Base-by-base conservation (phyloP, 1,284 basidiomycete genomes). In the Boletus sp. region DNA sequence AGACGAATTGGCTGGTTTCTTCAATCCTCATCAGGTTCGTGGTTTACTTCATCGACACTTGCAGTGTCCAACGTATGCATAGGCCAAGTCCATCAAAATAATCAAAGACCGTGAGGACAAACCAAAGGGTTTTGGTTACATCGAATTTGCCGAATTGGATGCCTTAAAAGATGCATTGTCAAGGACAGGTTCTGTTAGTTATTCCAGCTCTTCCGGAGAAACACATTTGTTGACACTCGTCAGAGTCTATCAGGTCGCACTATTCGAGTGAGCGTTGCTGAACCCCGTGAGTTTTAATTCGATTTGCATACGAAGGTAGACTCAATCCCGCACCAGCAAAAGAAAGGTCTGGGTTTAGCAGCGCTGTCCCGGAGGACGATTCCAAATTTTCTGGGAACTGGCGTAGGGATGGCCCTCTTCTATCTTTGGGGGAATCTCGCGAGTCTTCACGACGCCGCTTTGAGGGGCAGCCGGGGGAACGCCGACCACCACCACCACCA, bases 71-170 rank as follows among this genome's bases (percentile, higher is more conserved):
- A 61, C 53, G 45, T n/a, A 37, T 50, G 39, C 45, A 18, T 65
- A 92, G 88, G 82, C 88, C 61, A 90, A 91, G 72, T 89, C 88
- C 27, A 85, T 95, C 63, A 95, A 98, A 78, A 90, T 99, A 63
- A 96, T 99, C 73, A 90, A 84, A 67, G 95, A 96, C 68, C 84
- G 87, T 57, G 89, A 91, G 51, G 94, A 96, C 55, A 94, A 94
- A 73, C 91, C 94, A 36, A 98, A 98, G 75, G 97, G 97, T 1
- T 99, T 98, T 76, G 97, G 96, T 36, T 99, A 99, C 72, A 88
- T 98, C 63, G 96, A 99, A 73, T 99, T 98, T 70, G 83, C 80
- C 41, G 88, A 89, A 54, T 73, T 94, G 58, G 92, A 95, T 41
- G 87, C 85, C 46, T 79, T 98, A 62, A 95, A 94, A 76, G 85